Evolutionary conservation across 2,329 filamentous ascomycete species (phyloP).

Genomic region (Lithohypha guttulata): DNA sequence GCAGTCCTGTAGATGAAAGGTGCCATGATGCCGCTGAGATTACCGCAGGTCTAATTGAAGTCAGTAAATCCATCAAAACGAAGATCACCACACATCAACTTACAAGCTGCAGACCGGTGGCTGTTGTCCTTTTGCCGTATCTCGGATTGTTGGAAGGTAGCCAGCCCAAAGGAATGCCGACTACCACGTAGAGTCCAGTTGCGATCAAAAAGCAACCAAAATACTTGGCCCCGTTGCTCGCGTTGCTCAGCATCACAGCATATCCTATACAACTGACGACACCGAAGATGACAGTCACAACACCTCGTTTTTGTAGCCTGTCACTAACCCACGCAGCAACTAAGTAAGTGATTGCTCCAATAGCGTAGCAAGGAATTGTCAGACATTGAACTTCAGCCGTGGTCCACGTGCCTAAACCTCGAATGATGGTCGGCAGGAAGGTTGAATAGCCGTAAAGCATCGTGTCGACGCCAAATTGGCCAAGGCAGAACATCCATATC

Average conservation of each 20-base stretch:
- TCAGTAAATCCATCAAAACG: background rate
- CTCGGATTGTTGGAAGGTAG: slow-evolving; percentile 48
- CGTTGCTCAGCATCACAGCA: slow-evolving; percentile 52
- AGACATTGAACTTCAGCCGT: slow-evolving; percentile 60
- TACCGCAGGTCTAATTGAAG: slow-evolving; percentile 25
- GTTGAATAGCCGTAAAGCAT: slow-evolving; percentile 59
- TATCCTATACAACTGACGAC: slow-evolving; percentile 57
- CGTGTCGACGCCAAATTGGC: slow-evolving; percentile 62
- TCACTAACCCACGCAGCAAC: slow-evolving; percentile 57
- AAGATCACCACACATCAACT: slow-evolving; percentile 35
- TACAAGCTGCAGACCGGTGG: slow-evolving; percentile 59
- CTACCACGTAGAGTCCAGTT: slow-evolving; percentile 55
- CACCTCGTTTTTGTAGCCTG: slow-evolving; percentile 51
- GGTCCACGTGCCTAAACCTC: slow-evolving; percentile 53
- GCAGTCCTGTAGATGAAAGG: slow-evolving; percentile 48
- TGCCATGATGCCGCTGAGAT: slow-evolving; percentile 61
- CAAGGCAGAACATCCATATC: slow-evolving; percentile 58
- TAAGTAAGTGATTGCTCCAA: slow-evolving; percentile 62
- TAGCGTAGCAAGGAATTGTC: slow-evolving; percentile 66
- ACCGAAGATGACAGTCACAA: slow-evolving; percentile 55
- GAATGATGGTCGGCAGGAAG: slow-evolving; percentile 69
- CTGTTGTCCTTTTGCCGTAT: slow-evolving; percentile 65
- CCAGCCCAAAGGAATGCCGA: slow-evolving; percentile 48
- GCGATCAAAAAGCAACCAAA: slow-evolving; percentile 70
- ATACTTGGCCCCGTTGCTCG: slow-evolving; percentile 54